Evolutionary conservation across 2,329 filamentous ascomycete species (phyloP).

Genomic region (Aspergillus niger): DNA sequence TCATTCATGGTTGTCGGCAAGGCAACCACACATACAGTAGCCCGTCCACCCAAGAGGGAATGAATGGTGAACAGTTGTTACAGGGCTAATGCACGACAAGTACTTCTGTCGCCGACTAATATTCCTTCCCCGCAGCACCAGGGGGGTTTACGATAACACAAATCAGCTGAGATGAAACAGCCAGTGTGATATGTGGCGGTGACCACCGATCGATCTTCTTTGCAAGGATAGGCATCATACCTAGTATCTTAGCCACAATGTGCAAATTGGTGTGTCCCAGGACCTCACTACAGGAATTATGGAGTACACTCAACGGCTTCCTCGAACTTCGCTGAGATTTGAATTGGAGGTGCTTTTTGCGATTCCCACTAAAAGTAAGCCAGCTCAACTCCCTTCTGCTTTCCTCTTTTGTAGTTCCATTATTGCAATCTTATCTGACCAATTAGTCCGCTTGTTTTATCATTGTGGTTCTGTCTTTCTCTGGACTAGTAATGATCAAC

Average conservation of each 20-base stretch:
- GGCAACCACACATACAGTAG: conserved; percentile 25
- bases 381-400: background rate
- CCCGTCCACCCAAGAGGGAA: conserved; percentile 9
- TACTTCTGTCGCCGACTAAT: conserved; percentile 7
- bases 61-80: conserved; percentile 13
- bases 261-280: background rate
- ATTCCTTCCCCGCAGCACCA: conserved; percentile 6
- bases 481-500: background rate
- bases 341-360: background rate
- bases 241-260: background rate
- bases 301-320: background rate
- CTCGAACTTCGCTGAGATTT: background rate
- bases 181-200: conserved; percentile 12
- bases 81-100: conserved; percentile 23
- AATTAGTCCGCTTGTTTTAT: background rate
- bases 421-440: no score
- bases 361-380: background rate
- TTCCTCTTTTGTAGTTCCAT: background rate
- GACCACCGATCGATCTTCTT: conserved; percentile 3
- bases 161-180: conserved; percentile 4
- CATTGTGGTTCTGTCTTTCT: background rate
- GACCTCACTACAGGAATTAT: background rate
- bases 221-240: conserved; percentile 7
- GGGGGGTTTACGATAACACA: conserved; percentile 6
- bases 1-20: conserved; percentile 17